A percentile compares a stretch with the other conserved stretches of the same genome.
Evolutionary conservation across 371 early-diverging fungal species (phyloP).

Genomic region (Syncephalastrum monosporum): DNA sequence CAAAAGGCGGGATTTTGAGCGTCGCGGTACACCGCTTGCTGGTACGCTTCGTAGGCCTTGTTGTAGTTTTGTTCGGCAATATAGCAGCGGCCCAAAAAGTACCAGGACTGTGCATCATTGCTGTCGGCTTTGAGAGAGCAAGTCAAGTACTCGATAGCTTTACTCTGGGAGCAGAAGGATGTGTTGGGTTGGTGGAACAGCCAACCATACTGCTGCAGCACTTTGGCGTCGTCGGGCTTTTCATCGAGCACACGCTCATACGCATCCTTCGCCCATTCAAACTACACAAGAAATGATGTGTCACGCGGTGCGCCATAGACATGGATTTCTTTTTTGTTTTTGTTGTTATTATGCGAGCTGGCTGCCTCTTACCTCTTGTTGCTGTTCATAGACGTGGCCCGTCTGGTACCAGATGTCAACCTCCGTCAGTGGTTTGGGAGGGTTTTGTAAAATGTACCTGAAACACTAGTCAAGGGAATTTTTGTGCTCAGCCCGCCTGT

Average conservation of each 20-base stretch:
- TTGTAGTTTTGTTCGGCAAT: constrained; percentile 95
- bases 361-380: constrained; percentile 74
- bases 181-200: constrained; percentile 87
- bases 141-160: constrained; percentile 81
- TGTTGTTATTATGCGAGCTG: not conserved
- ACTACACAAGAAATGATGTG: constrained; percentile 38
- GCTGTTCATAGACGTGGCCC: constrained; percentile 95
- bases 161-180: constrained; percentile 78
- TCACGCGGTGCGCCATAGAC: not conserved
- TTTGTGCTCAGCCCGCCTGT: constrained; percentile 1
- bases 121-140: constrained; percentile 85
- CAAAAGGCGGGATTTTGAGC: constrained; percentile 95
- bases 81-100: constrained; percentile 93
- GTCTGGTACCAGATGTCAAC: constrained; percentile 98
- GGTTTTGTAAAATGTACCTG: constrained; percentile 84
- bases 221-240: constrained; percentile 94
- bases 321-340: not conserved
- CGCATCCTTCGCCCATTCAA: constrained; percentile 81
- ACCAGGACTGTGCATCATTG: constrained; percentile 94
- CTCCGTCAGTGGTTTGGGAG: constrained; percentile 93
- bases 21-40: constrained; percentile 96
- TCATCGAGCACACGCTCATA: constrained; percentile 90
- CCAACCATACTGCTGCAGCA: constrained; percentile 96
- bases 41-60: constrained; percentile 97
- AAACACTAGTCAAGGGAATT: constrained; percentile 67